Conservation (phyloP, 495 filamentous ascomycete genomes). For the Halenospora varia region DNA sequence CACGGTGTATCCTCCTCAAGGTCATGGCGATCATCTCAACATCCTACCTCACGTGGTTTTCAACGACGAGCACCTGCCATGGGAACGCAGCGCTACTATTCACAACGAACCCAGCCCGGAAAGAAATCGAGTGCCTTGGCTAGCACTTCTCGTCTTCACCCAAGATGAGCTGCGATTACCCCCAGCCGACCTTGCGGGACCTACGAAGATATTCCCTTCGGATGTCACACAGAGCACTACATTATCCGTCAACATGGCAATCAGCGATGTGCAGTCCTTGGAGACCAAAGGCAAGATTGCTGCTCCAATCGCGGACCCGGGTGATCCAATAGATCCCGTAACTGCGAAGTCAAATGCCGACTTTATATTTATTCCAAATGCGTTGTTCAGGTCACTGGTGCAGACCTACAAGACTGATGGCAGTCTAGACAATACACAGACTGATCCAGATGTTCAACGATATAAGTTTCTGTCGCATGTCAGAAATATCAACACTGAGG, state of each 20-base stretch:
- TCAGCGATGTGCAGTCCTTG: background rate
- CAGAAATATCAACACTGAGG: background rate
- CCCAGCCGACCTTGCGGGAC: background rate
- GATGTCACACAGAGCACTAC: background rate
- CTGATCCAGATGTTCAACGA: background rate
- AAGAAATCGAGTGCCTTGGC: slow-evolving; percentile 3
- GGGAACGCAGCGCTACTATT: slow-evolving; percentile 37
- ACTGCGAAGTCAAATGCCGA: background rate
- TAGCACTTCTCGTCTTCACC: slow-evolving; percentile 4
- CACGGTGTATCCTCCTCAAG: slow-evolving; percentile 38
- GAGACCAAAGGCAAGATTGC: background rate
- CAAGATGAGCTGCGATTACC: background rate
- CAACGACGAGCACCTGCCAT: slow-evolving; percentile 44
- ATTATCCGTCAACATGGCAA: background rate
- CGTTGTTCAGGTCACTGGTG: background rate
- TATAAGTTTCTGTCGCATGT: background rate
- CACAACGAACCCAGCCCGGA: too few species aligned
- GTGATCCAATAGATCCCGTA: background rate
- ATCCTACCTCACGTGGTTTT: slow-evolving; percentile 47
- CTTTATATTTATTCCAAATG: background rate
- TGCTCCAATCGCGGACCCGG: background rate
- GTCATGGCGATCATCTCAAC: slow-evolving; percentile 28
- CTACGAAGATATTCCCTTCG: background rate
- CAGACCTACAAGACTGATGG: background rate
- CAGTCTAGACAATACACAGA: too few species aligned